Base-by-base conservation (phyloP, 768 basidiomycete species). In the Leccinum obscurum region DNA sequence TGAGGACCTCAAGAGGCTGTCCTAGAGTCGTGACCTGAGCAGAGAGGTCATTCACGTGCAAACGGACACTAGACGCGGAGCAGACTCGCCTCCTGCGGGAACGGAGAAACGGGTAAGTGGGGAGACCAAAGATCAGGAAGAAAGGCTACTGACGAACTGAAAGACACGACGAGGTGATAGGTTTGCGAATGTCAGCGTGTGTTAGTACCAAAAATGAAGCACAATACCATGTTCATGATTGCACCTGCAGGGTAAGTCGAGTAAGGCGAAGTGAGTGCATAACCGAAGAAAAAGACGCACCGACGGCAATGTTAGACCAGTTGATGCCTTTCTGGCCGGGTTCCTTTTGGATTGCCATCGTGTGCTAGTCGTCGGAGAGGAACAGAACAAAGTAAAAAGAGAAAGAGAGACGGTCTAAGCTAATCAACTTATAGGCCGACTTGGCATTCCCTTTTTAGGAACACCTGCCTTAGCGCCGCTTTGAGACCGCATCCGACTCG, bases 1-100 rank as follows among this genome's bases (percentile, higher is more conserved):
- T 99, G 66, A 98, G 77, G 35, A 98, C 97, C 78, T 99, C 97
- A 60, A 99, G 79, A 22, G 97, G 97, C 80, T 99, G 97, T 39
- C 97, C 97, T 32, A 99, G 85, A 9, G 96, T 98, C 58, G 97
- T 98, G 66, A 99, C 97, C 89, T 98, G 70, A 22, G 20, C 46
- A 48, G 39, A 54, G 57, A 55, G 15, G 32, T 49, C n/a, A 34
- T 64, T 60, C 22, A 48, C 35, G 28, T 55, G 49, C 30, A 44
- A 4, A 30, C 20, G 32, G 61, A 41, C 24, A 24, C 34, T 10
- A 8, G 37, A 49, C 48, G 30, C 28, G 37, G 60, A 14, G 28
- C 30, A 24, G 62, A 83, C 86, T 83, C 79, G 85, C 89, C 88
- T 92, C 90, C 90, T 92, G 66, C 62, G 74, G 64, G 61, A 35